phyloP scores from a whole-genome alignment of 495 filamentous ascomycete species.

The Aspergillus bridgeri region DNA sequence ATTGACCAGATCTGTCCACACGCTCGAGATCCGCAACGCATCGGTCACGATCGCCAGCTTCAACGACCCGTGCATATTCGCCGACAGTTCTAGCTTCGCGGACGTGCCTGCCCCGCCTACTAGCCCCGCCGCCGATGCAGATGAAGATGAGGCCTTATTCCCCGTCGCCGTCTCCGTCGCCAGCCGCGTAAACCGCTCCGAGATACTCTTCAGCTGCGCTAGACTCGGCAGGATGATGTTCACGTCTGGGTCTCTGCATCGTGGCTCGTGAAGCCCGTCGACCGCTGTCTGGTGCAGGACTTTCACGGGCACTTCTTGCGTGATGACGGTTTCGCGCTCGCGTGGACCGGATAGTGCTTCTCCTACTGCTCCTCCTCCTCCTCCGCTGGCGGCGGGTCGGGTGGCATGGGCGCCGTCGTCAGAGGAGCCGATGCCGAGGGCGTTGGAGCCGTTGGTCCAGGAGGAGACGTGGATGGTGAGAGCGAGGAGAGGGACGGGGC shows the following conservation, averaged over 20 bases:
- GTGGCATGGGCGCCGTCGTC: constrained; percentile 21
- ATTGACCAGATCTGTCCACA: constrained; percentile 80
- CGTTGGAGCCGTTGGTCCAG: constrained; percentile 43
- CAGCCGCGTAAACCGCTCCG: constrained; percentile 88
- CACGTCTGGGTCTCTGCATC: constrained; percentile 86
- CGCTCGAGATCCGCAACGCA: constrained; percentile 71
- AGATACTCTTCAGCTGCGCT: constrained; percentile 81
- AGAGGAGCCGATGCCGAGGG: constrained; percentile 39
- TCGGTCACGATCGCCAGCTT: constrained; percentile 73
- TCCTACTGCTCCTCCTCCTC: no score
- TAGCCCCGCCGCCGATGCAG: constrained; percentile 4
- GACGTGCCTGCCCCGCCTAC: constrained; percentile 1
- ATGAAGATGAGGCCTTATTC: no score
- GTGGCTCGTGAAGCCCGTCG: constrained; percentile 83
- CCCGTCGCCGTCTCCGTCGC: constrained; percentile 36
- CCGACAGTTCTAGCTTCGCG: constrained; percentile 74
- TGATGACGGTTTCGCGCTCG: constrained; percentile 81
- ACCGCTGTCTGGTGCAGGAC: constrained; percentile 78
- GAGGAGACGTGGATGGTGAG: constrained; percentile 71
- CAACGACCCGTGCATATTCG: constrained; percentile 88
- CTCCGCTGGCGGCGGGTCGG: constrained; percentile 16
- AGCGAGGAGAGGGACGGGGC: constrained; percentile 75
- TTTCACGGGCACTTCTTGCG: constrained; percentile 93
- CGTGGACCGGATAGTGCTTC: constrained; percentile 30
- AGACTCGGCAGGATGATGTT: constrained; percentile 86